These are phyloP conservation scores for Bretschneidera sinensis DNA, from an alignment of 345 rosid species.

Conservation along the genomic window DNA sequence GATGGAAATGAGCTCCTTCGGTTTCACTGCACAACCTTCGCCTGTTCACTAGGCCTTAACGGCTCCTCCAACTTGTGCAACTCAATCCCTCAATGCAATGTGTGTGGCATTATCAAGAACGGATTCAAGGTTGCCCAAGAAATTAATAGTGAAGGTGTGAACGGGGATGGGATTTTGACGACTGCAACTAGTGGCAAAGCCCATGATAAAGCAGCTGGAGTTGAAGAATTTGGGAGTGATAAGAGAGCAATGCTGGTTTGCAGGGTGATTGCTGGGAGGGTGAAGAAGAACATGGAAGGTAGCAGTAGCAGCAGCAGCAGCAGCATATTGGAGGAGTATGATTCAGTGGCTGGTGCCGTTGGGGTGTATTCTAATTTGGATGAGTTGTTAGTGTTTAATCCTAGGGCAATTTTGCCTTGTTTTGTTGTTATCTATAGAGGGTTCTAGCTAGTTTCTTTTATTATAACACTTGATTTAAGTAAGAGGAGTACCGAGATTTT, in stretches of 20 bases:
- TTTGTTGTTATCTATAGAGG: constrained; percentile 73
- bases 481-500: too few species aligned
- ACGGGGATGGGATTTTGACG: constrained; percentile 49
- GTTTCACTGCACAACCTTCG: constrained; percentile 55
- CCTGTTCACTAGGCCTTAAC: constrained; percentile 57
- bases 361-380: constrained; percentile 62
- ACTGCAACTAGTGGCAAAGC: constrained; percentile 80
- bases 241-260: constrained; percentile 78
- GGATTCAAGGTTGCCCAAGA: constrained; percentile 45
- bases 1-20: constrained; percentile 83
- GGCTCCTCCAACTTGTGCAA: constrained; percentile 65
- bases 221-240: constrained; percentile 19
- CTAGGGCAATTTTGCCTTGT: constrained; percentile 70
- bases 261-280: constrained; percentile 74
- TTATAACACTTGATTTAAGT: too few species aligned
- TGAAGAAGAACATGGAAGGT: constrained; percentile 46
- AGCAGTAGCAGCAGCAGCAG: too few species aligned
- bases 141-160: too few species aligned
- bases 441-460: constrained; percentile 17
- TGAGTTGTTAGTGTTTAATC: constrained; percentile 60
- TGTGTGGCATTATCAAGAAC: constrained; percentile 56
- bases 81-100: constrained; percentile 43
- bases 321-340: constrained; percentile 62
- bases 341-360: constrained; percentile 47
- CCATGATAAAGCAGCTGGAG: constrained; percentile 41